Evolutionary conservation across 2,329 filamentous ascomycete genomes (phyloP), one percentile per base, ranked within the genome.

Genomic region (Microdochium trichocladiopsis): DNA sequence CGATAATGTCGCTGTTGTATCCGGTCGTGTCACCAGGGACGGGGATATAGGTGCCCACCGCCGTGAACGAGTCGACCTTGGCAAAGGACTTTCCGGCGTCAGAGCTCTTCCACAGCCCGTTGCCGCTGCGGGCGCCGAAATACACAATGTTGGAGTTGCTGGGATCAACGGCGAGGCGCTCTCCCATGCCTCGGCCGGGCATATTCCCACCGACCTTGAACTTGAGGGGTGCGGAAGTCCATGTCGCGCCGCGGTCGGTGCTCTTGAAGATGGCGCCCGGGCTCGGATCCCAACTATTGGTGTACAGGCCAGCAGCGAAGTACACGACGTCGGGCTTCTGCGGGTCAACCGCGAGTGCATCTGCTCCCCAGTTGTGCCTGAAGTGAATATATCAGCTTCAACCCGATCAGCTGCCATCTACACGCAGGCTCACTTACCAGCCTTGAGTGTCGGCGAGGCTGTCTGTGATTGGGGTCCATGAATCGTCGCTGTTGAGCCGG

Each of bases 201-300:
- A 82, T 83, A 60, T 83, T 83, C 0, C 80, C 80, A 8, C 80
- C 80, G 47, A 82, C 77, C 61, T 83, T 83, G 69, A 83, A 83
- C 2, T 77, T 70, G 0, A 83, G 68, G 5, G 67, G 65, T 0
- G 76, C 73, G 21, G 70, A 67, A 1, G 67, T 59, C 76, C 78
- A 83, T 1, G 79, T 81, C 2, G 63, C 65, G 1, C 80, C 80
- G 57, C 73, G 69, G 57, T 84, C 78, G 9, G 70, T 75, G 9
- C 77, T 81, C 25, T 74, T 72, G 28, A 80, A 72, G 36, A 83
- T 80, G 8, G 76, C 69, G 8, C 79, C 79, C 4, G 74, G 70
- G 51, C 76, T 78, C 1, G 79, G 78, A 52, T 83, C 80, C 70
- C 78, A 83, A 55, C 67, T 67, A 60, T 77, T 83, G n/a, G 79